phyloP scores from a whole-genome alignment of 169 alveolate species.

The Plasmodium cynomolgi region DNA sequence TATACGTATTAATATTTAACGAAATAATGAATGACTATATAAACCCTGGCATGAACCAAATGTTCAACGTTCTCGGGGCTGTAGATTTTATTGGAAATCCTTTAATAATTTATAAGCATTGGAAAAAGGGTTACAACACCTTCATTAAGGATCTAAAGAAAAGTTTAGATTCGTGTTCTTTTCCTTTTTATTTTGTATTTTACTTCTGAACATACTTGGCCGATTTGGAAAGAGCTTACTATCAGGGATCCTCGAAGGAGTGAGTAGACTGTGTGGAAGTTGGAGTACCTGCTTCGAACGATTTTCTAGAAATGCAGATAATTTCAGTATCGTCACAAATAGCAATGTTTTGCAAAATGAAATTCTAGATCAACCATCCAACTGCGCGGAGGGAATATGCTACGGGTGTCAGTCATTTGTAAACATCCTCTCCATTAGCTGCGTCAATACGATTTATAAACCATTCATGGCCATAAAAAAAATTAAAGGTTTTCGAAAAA shows the following conservation, averaged over 20 bases:
- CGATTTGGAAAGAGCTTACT: slow-evolving; percentile 61
- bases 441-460: slow-evolving; percentile 68
- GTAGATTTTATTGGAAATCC: slow-evolving; percentile 87
- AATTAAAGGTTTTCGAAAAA: slow-evolving; percentile 73
- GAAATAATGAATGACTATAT: slow-evolving; percentile 79
- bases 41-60: slow-evolving; percentile 82
- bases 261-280: slow-evolving; percentile 71
- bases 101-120: slow-evolving; percentile 81
- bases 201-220: slow-evolving; percentile 47
- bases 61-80: slow-evolving; percentile 86
- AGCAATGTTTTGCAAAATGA: slow-evolving; percentile 78
- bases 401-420: slow-evolving; percentile 82
- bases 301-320: slow-evolving; percentile 76
- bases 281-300: slow-evolving; percentile 75
- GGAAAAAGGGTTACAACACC: slow-evolving; percentile 79
- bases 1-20: slow-evolving; percentile 49
- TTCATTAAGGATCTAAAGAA: slow-evolving; percentile 65
- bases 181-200: slow-evolving; percentile 66
- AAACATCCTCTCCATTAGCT: slow-evolving; percentile 78
- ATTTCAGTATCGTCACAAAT: slow-evolving; percentile 65
- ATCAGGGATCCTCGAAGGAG: slow-evolving; percentile 70
- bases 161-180: slow-evolving; percentile 68
- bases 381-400: slow-evolving; percentile 81
- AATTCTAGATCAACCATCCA: slow-evolving; percentile 81
- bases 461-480: slow-evolving; percentile 77